These are phyloP conservation scores for Metschnikowia lochheadii DNA, from an alignment of 805 yeast genomes.

Conservation along the genomic window DNA sequence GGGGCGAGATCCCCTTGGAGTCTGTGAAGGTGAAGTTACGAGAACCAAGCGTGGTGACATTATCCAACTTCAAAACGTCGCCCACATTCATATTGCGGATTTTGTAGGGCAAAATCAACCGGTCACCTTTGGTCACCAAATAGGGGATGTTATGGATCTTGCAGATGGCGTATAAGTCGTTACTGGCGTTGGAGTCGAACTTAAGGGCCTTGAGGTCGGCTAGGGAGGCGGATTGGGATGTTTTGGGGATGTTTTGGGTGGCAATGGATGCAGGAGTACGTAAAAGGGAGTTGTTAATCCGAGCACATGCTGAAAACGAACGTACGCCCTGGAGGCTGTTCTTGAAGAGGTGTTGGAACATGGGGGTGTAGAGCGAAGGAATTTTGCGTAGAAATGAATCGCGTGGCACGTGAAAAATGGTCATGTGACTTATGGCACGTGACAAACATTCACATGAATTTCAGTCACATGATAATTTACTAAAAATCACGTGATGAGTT, in stretches of 20 bases:
- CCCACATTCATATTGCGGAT: slow-evolving; percentile 79
- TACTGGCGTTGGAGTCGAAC: slow-evolving; percentile 50
- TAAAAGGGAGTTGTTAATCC: not conserved
- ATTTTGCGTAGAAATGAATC: not conserved
- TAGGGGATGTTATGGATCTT: slow-evolving; percentile 81
- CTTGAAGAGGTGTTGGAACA: slow-evolving; percentile 1
- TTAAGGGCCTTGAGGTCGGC: slow-evolving; percentile 59
- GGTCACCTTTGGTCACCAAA: slow-evolving; percentile 88
- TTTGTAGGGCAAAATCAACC: slow-evolving; percentile 71
- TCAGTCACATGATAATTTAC: not conserved
- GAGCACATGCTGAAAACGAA: not conserved
- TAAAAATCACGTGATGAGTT: no score
- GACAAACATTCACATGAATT: no score
- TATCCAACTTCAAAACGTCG: slow-evolving; percentile 67
- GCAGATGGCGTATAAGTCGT: slow-evolving; percentile 73
- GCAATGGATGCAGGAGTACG: not conserved
- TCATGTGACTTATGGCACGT: not conserved
- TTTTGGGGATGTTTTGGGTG: no score
- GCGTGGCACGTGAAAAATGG: not conserved
- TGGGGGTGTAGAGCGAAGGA: not conserved
- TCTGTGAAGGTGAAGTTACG: slow-evolving; percentile 63
- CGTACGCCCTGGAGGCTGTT: not conserved
- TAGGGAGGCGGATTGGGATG: not conserved
- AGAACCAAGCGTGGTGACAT: slow-evolving; percentile 80
- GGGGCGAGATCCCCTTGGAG: slow-evolving; percentile 44